Conservation (phyloP, 805 yeast genomes). For the Kluyveromyces aestuarii region DNA sequence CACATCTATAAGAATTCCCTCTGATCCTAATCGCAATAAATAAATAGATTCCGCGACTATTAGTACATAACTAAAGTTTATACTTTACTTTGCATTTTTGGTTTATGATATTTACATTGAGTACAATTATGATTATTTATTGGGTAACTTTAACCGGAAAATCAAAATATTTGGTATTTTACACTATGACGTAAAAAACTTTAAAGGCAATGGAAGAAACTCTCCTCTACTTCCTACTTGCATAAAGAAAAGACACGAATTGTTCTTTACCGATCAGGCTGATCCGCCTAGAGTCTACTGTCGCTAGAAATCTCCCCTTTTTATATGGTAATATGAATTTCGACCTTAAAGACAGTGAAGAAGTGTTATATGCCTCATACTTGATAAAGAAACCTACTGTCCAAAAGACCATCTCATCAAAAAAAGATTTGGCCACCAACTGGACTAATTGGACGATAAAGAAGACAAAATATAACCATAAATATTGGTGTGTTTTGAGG, state of each 20-base stretch:
- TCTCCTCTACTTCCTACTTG: background rate
- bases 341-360: conserved; percentile 1
- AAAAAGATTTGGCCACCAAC: background rate
- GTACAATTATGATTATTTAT: too few species aligned
- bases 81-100: background rate
- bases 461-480: conserved; percentile 4
- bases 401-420: background rate
- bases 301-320: background rate
- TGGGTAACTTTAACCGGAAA: too few species aligned
- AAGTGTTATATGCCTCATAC: conserved; percentile 7
- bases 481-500: conserved; percentile 19
- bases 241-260: too few species aligned
- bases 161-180: background rate
- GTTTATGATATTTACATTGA: too few species aligned
- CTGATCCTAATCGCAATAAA: conserved; percentile 3
- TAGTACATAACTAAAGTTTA: background rate
- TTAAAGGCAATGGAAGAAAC: background rate
- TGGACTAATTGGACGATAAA: conserved; percentile 2
- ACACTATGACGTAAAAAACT: background rate
- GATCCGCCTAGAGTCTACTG: too few species aligned
- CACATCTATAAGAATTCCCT: conserved; percentile 11
- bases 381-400: conserved; percentile 5
- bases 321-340: background rate
- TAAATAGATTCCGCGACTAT: background rate
- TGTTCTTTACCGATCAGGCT: too few species aligned